These are phyloP conservation scores for Pseudisothecium myosuroides DNA, from an alignment of 225 moss, liverwort and hornwort species.

Conservation along the genomic window DNA sequence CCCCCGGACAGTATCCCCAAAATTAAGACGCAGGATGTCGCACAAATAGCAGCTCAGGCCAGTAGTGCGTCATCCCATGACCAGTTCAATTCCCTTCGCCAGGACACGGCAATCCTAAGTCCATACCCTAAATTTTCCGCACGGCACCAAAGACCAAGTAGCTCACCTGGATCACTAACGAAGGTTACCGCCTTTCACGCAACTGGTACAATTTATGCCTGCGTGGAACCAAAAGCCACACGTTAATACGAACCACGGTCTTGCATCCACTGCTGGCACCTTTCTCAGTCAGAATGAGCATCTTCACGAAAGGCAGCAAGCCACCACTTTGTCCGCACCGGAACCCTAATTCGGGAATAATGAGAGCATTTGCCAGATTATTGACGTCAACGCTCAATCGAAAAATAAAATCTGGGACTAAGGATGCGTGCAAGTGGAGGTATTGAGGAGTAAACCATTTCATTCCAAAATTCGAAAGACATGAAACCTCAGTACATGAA, in stretches of 20 bases:
- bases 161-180: conserved; percentile 46
- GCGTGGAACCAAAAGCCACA: neutral
- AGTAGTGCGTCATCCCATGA: neutral
- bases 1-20: neutral
- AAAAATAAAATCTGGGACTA: too few species aligned
- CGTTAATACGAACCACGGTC: neutral
- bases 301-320: neutral
- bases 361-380: neutral
- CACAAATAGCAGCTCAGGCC: neutral
- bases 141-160: neutral
- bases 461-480: neutral
- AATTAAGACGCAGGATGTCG: too few species aligned
- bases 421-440: neutral
- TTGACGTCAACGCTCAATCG: neutral
- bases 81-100: neutral
- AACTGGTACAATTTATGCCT: conserved; percentile 45
- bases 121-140: neutral
- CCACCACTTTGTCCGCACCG: neutral
- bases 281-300: neutral
- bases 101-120: neutral
- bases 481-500: neutral
- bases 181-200: conserved; percentile 54
- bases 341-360: neutral
- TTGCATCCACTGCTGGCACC: neutral
- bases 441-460: neutral